Conservation (phyloP, 2,329 filamentous ascomycete genomes). For the Amauroascus verrucosus region DNA sequence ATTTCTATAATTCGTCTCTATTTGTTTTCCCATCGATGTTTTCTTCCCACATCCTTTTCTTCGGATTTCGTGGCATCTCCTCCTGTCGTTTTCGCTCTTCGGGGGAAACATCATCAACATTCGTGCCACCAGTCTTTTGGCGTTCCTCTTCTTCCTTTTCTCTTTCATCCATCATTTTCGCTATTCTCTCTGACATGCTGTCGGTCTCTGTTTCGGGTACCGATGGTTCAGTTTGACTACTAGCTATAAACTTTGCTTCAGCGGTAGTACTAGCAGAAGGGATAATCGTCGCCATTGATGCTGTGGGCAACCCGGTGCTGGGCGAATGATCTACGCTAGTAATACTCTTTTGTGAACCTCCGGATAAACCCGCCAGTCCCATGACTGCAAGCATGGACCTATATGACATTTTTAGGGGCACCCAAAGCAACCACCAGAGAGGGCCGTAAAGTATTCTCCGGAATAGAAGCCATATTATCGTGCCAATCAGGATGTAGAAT, state of each 20-base stretch:
- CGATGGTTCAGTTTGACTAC: neutral
- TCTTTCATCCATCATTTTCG: conserved; percentile 29
- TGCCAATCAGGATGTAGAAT: conserved; percentile 68
- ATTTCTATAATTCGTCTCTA: conserved; percentile 16
- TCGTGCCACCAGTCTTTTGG: conserved; percentile 19
- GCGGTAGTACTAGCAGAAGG: neutral
- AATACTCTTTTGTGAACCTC: neutral
- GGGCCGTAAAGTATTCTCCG: conserved; percentile 79
- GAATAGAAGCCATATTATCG: conserved; percentile 77
- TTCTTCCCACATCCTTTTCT: conserved; percentile 42
- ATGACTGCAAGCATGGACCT: conserved; percentile 49
- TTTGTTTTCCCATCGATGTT: conserved; percentile 21
- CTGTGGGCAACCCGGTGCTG: neutral
- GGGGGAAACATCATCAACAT: conserved; percentile 28
- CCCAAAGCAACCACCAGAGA: conserved; percentile 76
- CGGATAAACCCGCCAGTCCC: conserved; percentile 38
- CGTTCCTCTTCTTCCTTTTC: conserved; percentile 16
- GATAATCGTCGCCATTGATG: conserved; percentile 1
- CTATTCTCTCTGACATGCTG: conserved; percentile 35
- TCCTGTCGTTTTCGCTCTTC: conserved; percentile 30
- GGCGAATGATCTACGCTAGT: neutral
- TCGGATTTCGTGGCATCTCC: conserved; percentile 36
- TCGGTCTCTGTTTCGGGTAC: conserved; percentile 16
- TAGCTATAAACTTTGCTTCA: neutral
- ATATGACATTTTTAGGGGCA: conserved; percentile 62